phyloP scores from a whole-genome alignment of 176 grass and related monocot species.

The Alopecurus myosuroides region DNA sequence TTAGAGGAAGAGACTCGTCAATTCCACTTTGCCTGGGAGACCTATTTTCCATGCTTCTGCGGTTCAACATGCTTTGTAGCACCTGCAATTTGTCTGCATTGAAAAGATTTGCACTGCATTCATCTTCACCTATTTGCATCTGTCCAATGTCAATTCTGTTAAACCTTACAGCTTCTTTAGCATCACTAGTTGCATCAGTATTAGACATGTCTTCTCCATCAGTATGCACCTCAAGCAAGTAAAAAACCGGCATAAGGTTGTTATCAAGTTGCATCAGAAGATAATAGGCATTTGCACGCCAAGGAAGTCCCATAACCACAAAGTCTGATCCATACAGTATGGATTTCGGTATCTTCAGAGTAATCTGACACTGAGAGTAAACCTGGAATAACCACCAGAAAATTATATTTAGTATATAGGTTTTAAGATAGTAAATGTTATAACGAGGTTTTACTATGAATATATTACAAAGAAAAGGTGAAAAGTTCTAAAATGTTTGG shows the following conservation, averaged over 20 bases:
- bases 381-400: constrained; percentile 57
- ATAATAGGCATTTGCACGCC: constrained; percentile 78
- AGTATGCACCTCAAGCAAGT: constrained; percentile 60
- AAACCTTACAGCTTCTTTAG: constrained; percentile 50
- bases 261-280: constrained; percentile 83
- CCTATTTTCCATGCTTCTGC: constrained; percentile 38
- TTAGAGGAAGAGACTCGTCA: constrained; percentile 34
- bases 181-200: constrained; percentile 47
- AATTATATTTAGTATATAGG: constrained; percentile 12
- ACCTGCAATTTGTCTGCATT: constrained; percentile 41
- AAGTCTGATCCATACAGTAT: constrained; percentile 70
- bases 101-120: constrained; percentile 50
- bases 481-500: not conserved
- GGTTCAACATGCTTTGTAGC: constrained; percentile 24
- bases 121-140: constrained; percentile 65
- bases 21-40: constrained; percentile 16
- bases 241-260: constrained; percentile 66
- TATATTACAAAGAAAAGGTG: not conserved
- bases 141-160: constrained; percentile 62
- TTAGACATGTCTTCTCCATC: constrained; percentile 41
- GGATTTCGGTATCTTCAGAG: constrained; percentile 61
- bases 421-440: constrained; percentile 7
- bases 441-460: not conserved
- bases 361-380: constrained; percentile 64
- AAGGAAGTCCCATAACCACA: constrained; percentile 66